Base-by-base conservation (phyloP, 2,329 filamentous ascomycete genomes). In the Monosporascus sp. region DNA sequence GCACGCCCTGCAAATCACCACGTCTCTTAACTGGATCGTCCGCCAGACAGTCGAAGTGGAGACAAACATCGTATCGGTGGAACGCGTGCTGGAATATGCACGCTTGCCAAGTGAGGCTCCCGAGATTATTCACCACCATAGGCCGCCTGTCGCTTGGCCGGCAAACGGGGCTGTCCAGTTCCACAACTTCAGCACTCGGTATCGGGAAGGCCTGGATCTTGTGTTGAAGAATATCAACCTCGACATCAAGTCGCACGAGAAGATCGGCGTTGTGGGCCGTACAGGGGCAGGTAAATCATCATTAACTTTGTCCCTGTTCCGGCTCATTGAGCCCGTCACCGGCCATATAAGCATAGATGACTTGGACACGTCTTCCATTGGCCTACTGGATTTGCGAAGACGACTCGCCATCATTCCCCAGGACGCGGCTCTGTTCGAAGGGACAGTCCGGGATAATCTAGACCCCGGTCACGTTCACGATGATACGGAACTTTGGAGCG, bases 31-130 rank as follows among this genome's bases (percentile, higher is more conserved):
- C 76, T 99, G 94, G 94, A 97, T 99, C 65, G 94, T 99, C 49
- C 85, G 95, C 54, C 94, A 99, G 73, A 97, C 92, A 0, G 94
- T 99, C 37, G 95, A 99, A 72, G 94, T 99, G n/a, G 95, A 99
- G 78, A 97, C 93, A n/a, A 99, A 99, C 72, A 99, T 99, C 65
- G 93, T 99, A 46, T 96, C 93, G 9, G 94, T 99, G 38, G 94
- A 99, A 79, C 88, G 94, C 66, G 92, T 99, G 47, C 84, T 99
- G 48, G 95, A 99, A 72, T 99, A 99, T 73, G 90, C 93, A 53
- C 81, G 83, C 49, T 80, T 99, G 58, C 92, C 93, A 25, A 94
- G 88, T 70, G 94, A 99, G 75, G 93, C 94, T 49, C 90, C 92
- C 7, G 94, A 99, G 69, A 90, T 97, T 60, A 88, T 97, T 63